Evolutionary conservation across 1,139 yeast genomes (phyloP).

Genomic region (Sugiyamaella novakii): DNA sequence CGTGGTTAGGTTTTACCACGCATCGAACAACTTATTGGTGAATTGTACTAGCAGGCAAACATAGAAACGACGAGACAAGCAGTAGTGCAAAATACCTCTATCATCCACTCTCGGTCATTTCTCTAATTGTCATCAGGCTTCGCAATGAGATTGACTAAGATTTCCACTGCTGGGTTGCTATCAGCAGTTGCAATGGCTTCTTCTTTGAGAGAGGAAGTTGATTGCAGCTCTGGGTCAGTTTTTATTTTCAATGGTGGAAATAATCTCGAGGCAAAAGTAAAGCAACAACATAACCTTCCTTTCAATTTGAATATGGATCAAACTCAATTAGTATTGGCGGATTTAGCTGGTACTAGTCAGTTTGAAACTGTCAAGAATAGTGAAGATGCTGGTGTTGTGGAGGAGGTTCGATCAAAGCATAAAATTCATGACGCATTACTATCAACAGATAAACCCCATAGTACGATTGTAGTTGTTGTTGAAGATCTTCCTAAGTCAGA

Average conservation of each 20-base stretch:
- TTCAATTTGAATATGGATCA: constrained; percentile 26
- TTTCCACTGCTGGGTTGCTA: background rate
- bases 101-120: too few species aligned
- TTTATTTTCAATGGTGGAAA: constrained; percentile 8
- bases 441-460: constrained; percentile 15
- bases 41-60: too few species aligned
- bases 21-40: too few species aligned
- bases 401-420: constrained; percentile 10
- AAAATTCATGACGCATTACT: constrained; percentile 18
- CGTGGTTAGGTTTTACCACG: too few species aligned
- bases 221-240: constrained; percentile 12
- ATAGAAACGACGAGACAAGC: too few species aligned
- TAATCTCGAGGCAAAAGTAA: background rate
- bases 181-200: constrained; percentile 2
- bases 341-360: constrained; percentile 32
- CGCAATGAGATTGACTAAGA: constrained; percentile 3
- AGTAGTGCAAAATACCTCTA: too few species aligned
- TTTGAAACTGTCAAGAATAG: constrained; percentile 26
- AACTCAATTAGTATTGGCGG: constrained; percentile 35
- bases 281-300: background rate
- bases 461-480: constrained; percentile 28
- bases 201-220: background rate
- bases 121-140: too few species aligned
- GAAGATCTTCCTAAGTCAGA: constrained; percentile 28
- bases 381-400: constrained; percentile 25